Evolutionary conservation across 805 yeast species (phyloP).

Genomic region (Candida sakaeoensis): DNA sequence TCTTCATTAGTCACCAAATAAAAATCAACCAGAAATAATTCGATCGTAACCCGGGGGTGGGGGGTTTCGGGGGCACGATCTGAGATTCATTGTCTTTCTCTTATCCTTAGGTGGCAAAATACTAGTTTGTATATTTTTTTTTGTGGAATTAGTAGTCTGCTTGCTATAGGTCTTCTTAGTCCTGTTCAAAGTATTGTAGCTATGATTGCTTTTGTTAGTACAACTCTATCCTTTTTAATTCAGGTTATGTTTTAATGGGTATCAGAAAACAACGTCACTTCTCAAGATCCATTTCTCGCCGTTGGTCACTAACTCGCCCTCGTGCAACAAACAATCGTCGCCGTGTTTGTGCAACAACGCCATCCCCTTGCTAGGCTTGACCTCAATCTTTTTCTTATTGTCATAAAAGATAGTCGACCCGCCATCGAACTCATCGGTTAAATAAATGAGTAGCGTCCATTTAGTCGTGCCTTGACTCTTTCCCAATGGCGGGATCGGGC

Average conservation of each 20-base stretch:
- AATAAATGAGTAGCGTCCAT: slow-evolving; percentile 59
- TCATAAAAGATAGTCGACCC: slow-evolving; percentile 58
- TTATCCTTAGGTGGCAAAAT: too few relatives aligned
- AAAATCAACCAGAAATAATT: not conserved
- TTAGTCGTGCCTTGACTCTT: slow-evolving; percentile 37
- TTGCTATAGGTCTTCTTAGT: too few relatives aligned
- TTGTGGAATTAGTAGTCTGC: too few relatives aligned
- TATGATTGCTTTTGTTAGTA: too few relatives aligned
- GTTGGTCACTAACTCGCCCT: slow-evolving; percentile 46
- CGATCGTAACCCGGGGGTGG: too few relatives aligned
- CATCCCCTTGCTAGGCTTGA: slow-evolving; percentile 52
- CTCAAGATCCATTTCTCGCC: slow-evolving; percentile 64
- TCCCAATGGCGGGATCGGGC: slow-evolving; percentile 21
- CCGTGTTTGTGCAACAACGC: slow-evolving; percentile 65
- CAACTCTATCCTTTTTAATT: too few relatives aligned
- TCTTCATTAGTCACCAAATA: slow-evolving; percentile 14
- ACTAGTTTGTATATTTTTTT: too few relatives aligned
- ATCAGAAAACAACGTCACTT: slow-evolving; percentile 46
- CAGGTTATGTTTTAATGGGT: too few relatives aligned
- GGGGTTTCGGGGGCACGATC: too few relatives aligned
- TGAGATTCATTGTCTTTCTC: too few relatives aligned
- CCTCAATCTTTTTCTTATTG: slow-evolving; percentile 23
- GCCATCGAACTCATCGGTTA: slow-evolving; percentile 52
- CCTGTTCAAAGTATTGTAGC: too few relatives aligned
- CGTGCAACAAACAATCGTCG: slow-evolving; percentile 59